Evolutionary conservation across 768 basidiomycete species (phyloP), one percentile per base, ranked within the genome.

Genomic region (Leucosporidium yakuticum): DNA sequence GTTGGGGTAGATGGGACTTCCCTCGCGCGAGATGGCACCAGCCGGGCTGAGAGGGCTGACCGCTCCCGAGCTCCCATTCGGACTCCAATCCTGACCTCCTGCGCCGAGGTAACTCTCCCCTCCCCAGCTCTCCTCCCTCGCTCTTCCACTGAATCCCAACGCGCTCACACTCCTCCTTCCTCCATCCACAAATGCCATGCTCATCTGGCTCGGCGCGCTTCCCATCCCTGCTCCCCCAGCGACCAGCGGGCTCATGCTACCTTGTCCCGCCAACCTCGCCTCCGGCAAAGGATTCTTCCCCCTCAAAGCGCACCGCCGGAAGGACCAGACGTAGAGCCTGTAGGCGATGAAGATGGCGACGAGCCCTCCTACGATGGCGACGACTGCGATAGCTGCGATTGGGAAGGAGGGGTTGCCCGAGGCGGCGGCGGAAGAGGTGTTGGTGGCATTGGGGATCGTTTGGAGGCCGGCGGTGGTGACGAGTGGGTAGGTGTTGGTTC

Each of bases 81-180:
- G 50, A n/a, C 23, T 23, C 23, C 25, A 51, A 9, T 51, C 50
- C 50, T 51, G 9, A 2, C 8, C 50, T 23, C 25, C 25, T 2
- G 14, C 50, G 50, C 21, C 23, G 50, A 21, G 9, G 50, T 64
- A 70, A 9, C 58, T 61, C 11, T 67, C 62, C 15, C 65, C 69
- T 36, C 69, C 69, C 69, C 69, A 70, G 55, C 69, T 70, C 55
- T 53, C 55, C 34, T 70, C 62, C 55, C 69, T 34, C 25, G 48
- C 31, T 29, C 69, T 23, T 5, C 58, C 62, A 9, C 50, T 36
- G 19, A 39, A 17, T 4, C 39, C 65, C 27, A 70, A 31, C 25
- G 34, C 60, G 32, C 69, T 67, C n/a, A 32, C 44, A 7, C 63
- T 67, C 63, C 69, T 25, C 29, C 63, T 36, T 19, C 62, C 62